These are phyloP conservation scores for Clavulina sp. DNA, from an alignment of 768 basidiomycete species.

Conservation along the genomic window DNA sequence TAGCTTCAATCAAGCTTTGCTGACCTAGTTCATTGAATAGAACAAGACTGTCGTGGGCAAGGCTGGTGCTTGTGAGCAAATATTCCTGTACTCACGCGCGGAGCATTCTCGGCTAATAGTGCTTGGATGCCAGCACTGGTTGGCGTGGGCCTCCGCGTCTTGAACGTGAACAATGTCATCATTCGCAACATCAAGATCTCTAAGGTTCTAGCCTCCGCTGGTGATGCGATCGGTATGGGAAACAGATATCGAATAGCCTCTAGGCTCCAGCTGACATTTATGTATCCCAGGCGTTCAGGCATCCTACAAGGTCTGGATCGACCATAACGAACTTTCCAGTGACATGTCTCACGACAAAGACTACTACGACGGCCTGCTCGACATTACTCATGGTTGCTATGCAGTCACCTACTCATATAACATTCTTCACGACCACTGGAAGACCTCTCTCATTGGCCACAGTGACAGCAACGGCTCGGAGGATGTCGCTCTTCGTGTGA, in stretches of 20 bases:
- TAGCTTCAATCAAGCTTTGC: background rate
- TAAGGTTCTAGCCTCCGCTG: conserved; percentile 26
- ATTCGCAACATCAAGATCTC: conserved; percentile 33
- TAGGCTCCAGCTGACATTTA: background rate
- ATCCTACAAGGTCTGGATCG: conserved; percentile 24
- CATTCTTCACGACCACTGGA: conserved; percentile 23
- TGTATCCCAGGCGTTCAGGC: conserved; percentile 3
- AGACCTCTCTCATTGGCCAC: conserved; percentile 28
- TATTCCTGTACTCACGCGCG: background rate
- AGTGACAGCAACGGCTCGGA: conserved; percentile 23
- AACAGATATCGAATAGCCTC: conserved; percentile 12
- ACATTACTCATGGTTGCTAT: conserved; percentile 29
- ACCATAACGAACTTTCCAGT: conserved; percentile 2
- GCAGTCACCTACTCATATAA: conserved; percentile 12
- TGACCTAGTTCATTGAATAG: background rate
- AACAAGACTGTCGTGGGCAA: background rate
- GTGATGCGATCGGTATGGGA: conserved; percentile 24
- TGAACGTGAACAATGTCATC: conserved; percentile 29
- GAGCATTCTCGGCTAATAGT: background rate
- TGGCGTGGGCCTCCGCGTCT: conserved; percentile 30
- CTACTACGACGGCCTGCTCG: conserved; percentile 30
- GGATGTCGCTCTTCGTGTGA: conserved; percentile 2
- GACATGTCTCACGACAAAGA: conserved; percentile 15
- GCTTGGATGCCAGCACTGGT: conserved; percentile 20
- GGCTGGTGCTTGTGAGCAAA: background rate